Percentiles rank a stretch among this genome's conserved stretches.
Evolutionary conservation across 495 filamentous ascomycete species (phyloP).

Genomic region (Penicillium crystallinum): DNA sequence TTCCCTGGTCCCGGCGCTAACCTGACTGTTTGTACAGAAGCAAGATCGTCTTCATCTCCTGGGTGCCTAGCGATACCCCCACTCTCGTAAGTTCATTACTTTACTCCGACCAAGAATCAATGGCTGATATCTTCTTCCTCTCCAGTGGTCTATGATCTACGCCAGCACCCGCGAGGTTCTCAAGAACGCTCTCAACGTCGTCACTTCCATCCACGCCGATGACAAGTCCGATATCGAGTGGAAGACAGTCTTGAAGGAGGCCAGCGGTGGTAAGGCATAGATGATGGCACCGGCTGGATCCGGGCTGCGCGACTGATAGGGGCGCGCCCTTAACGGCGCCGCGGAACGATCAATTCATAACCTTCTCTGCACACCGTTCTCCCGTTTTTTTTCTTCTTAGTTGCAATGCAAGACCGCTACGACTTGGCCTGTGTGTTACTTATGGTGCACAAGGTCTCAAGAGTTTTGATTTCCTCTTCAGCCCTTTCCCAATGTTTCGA

Average conservation of each 20-base stretch:
- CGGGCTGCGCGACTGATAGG: slow-evolving; percentile 30
- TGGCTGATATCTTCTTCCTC: slow-evolving; percentile 20
- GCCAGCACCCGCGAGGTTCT: slow-evolving; percentile 90
- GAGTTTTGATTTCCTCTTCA: slow-evolving; percentile 1
- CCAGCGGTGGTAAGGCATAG: slow-evolving; percentile 69
- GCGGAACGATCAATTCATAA: slow-evolving; percentile 29
- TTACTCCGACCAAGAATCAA: background rate
- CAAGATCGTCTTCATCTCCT: slow-evolving; percentile 95
- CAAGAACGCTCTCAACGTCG: slow-evolving; percentile 78
- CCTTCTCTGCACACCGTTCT: slow-evolving; percentile 27
- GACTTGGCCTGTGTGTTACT: slow-evolving; percentile 25
- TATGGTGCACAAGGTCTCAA: background rate
- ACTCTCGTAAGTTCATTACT: slow-evolving; percentile 62
- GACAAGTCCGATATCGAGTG: slow-evolving; percentile 85
- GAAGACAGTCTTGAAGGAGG: slow-evolving; percentile 67
- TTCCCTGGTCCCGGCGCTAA: slow-evolving; percentile 3
- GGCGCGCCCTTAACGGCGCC: slow-evolving; percentile 13
- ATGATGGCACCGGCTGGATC: slow-evolving; percentile 36
- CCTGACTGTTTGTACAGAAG: slow-evolving; percentile 49
- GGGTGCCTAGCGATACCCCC: slow-evolving; percentile 80
- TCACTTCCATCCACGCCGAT: slow-evolving; percentile 86
- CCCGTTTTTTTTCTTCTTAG: slow-evolving; percentile 32
- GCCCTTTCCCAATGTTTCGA: background rate
- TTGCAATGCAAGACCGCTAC: slow-evolving; percentile 44
- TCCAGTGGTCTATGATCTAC: slow-evolving; percentile 78